Evolutionary conservation across 2,329 filamentous ascomycete species (phyloP).

Genomic region (Verticillium alfalfae): DNA sequence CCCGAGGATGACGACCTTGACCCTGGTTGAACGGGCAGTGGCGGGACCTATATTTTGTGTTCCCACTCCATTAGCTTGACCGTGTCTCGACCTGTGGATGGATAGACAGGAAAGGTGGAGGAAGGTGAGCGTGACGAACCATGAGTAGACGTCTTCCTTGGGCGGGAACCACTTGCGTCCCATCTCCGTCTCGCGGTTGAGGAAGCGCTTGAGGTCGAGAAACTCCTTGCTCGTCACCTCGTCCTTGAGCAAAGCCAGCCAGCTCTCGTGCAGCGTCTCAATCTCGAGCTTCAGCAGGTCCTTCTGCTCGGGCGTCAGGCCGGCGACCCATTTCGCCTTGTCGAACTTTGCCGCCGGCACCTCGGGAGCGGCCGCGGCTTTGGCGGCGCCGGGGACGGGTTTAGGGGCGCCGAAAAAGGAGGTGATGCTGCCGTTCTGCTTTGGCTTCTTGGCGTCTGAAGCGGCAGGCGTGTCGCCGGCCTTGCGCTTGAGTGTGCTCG

Average conservation of each 20-base stretch:
- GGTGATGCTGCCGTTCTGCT: slow-evolving; percentile 72
- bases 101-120: not conserved
- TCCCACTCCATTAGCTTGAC: no score
- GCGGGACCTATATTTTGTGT: slow-evolving; percentile 64
- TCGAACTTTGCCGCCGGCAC: slow-evolving; percentile 59
- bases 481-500: slow-evolving; percentile 64
- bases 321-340: slow-evolving; percentile 83
- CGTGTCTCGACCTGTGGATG: no score
- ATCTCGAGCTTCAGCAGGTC: slow-evolving; percentile 83
- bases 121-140: slow-evolving; percentile 47
- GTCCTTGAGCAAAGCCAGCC: slow-evolving; percentile 84
- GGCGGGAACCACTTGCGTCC: slow-evolving; percentile 84
- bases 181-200: slow-evolving; percentile 68
- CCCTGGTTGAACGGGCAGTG: slow-evolving; percentile 83
- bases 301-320: slow-evolving; percentile 75
- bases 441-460: slow-evolving; percentile 62
- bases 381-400: slow-evolving; percentile 25
- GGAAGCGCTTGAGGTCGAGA: slow-evolving; percentile 79
- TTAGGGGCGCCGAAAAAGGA: slow-evolving; percentile 81
- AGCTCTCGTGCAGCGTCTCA: slow-evolving; percentile 84
- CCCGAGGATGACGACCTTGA: slow-evolving; percentile 93
- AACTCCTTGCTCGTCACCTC: slow-evolving; percentile 77
- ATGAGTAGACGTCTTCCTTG: slow-evolving; percentile 85
- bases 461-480: slow-evolving; percentile 36
- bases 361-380: slow-evolving; percentile 16